Base-by-base conservation (phyloP, 2,329 filamentous ascomycete genomes). In the Paecilomyces formosus region DNA sequence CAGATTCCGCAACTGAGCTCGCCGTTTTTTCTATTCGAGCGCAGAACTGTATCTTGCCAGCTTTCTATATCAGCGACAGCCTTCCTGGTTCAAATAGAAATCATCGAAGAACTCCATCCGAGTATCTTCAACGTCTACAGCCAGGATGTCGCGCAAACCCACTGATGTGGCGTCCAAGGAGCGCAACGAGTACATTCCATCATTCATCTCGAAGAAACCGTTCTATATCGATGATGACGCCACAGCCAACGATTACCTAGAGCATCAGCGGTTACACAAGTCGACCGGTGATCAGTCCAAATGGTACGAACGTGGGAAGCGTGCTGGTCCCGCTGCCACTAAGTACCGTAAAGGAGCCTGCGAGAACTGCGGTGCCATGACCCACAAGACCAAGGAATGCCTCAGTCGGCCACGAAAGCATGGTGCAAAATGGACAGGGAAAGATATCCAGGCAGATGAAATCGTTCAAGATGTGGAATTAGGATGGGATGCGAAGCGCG, bases 271-370 rank as follows among this genome's bases (percentile, higher is more conserved):
- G 73, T 81, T 93, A 26, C 87, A 92, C 59, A 87, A 88, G 65
- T 77, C 81, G 56, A 85, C 87, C 53, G 83, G 87, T 59, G 82
- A 84, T 53, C 80, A 88, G 62, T 87, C 89, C 28, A 88, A 90
- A 85, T 96, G 92, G 93, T 96, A 97, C 76, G 90, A 96, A 61
- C 88, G 94, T 51, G 92, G 92, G 56, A 88, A 89, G 76, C 93
- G 90, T 71, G 77, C 84, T 11, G 92, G 90, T 0, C 90, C 91
- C 3, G 92, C 92, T 0, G 92, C 93, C 55, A 99, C 94, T 64
- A 99, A 97, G 72, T 99, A 90, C 73, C 90, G 95, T 64, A 99
- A 97, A 79, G 94, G 95, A 70, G 93, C 94, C 56, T 99, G 94
- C 78, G 93, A 97, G 76, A 99, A 99, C 77, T 99, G 94, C 78